Conservation (phyloP, 306 rosid species). For the Fagus sylvatica region DNA sequence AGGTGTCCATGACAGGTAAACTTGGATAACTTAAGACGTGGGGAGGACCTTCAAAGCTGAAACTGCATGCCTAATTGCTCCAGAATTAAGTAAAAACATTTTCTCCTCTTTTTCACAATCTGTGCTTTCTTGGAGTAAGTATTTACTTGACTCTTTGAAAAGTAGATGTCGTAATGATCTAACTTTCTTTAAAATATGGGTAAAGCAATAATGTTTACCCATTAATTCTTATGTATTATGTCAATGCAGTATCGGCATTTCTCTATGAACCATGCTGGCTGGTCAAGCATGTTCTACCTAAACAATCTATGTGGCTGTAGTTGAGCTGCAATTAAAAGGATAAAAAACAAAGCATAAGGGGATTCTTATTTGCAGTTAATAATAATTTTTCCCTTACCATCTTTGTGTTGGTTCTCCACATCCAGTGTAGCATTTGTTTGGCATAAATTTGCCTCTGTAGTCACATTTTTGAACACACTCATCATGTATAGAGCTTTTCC, state of each 20-base stretch:
- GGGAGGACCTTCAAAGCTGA: not conserved
- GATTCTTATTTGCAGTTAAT: conserved; percentile 17
- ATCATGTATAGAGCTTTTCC: conserved; percentile 52
- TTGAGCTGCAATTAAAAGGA: not conserved
- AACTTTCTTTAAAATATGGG: not conserved
- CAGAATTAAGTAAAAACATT: not conserved
- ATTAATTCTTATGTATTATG: not conserved
- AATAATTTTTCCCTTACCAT: conserved; percentile 51
- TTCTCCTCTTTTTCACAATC: not conserved
- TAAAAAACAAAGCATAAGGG: not conserved
- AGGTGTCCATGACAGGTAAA: not conserved
- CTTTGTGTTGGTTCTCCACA: conserved; percentile 93
- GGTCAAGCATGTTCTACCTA: not conserved
- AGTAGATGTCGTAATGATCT: not conserved
- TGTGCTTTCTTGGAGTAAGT: not conserved
- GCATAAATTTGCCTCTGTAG: conserved; percentile 80
- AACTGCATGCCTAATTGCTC: not conserved
- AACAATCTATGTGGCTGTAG: not conserved
- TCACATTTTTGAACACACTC: conserved; percentile 77
- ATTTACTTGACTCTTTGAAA: not conserved
- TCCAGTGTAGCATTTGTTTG: conserved; percentile 83
- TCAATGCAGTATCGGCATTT: not conserved
- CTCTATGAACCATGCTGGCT: not conserved
- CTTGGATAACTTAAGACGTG: not conserved
- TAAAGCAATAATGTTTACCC: not conserved